phyloP scores from a whole-genome alignment of 768 basidiomycete genomes.

The Russula dissimulans region DNA sequence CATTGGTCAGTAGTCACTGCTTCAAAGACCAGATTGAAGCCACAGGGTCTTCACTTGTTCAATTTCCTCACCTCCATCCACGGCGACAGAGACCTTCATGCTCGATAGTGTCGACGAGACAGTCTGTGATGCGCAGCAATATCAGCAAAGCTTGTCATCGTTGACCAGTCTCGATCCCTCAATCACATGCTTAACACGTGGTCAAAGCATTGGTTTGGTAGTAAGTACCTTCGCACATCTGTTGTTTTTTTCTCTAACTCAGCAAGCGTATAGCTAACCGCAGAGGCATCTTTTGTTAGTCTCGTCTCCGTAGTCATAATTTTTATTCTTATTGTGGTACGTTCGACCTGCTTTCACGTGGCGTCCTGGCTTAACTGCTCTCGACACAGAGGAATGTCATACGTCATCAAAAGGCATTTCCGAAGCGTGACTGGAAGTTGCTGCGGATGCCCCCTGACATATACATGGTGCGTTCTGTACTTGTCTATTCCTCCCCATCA shows the following conservation, averaged over 20 bases:
- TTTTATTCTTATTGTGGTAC: slow-evolving; percentile 8
- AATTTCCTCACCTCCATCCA: neutral
- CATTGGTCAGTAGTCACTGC: no score
- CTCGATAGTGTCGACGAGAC: slow-evolving; percentile 1
- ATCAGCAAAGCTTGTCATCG: neutral
- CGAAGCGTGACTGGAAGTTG: slow-evolving; percentile 14
- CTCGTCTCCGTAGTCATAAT: neutral
- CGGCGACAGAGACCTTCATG: neutral
- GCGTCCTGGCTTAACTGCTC: neutral
- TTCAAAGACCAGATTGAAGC: no score
- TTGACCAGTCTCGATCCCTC: neutral
- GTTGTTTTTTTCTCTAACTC: neutral
- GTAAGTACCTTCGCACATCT: slow-evolving; percentile 18
- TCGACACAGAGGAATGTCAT: neutral
- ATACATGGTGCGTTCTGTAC: slow-evolving; percentile 28
- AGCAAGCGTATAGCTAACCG: slow-evolving; percentile 24
- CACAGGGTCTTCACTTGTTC: no score
- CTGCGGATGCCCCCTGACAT: slow-evolving; percentile 32
- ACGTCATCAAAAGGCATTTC: neutral
- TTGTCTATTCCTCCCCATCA: neutral
- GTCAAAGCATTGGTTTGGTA: slow-evolving; percentile 31
- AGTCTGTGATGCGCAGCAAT: neutral
- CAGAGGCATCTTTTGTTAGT: slow-evolving; percentile 24
- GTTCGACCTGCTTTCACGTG: neutral
- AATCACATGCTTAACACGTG: slow-evolving; percentile 26